A percentile compares a stretch with the other conserved stretches of the same genome.
These are phyloP conservation scores for Butyriboletus loyo DNA, from an alignment of 768 basidiomycete species.

Conservation along the genomic window DNA sequence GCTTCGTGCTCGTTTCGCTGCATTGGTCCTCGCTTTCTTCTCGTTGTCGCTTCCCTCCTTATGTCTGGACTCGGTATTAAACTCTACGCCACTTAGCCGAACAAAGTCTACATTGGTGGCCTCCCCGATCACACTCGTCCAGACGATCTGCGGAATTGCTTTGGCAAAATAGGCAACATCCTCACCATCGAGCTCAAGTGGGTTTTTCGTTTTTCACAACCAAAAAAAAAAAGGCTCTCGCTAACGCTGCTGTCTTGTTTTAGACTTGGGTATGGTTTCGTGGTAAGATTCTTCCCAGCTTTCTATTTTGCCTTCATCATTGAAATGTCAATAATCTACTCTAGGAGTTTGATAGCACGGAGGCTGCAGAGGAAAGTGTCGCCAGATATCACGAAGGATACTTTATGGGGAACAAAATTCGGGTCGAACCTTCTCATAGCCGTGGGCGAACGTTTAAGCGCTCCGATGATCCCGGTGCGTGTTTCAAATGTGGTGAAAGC, in stretches of 20 bases:
- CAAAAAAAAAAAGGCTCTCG: conserved; percentile 6
- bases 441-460: conserved; percentile 80
- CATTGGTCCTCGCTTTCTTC: conserved; percentile 42
- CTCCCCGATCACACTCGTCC: conserved; percentile 83
- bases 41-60: conserved; percentile 46
- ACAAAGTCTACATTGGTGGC: conserved; percentile 91
- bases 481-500: conserved; percentile 81
- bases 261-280: conserved; percentile 87
- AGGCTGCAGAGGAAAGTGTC: conserved; percentile 84
- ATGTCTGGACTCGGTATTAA: conserved; percentile 59
- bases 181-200: conserved; percentile 81
- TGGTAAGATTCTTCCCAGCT: conserved; percentile 49
- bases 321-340: background rate
- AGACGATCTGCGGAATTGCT: conserved; percentile 83
- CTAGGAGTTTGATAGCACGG: conserved; percentile 79
- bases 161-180: conserved; percentile 80
- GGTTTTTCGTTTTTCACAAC: conserved; percentile 36
- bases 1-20: conserved; percentile 26
- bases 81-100: conserved; percentile 75
- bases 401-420: conserved; percentile 92
- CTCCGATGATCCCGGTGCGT: conserved; percentile 82
- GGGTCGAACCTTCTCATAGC: conserved; percentile 82
- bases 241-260: conserved; percentile 3
- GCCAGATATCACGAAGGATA: conserved; percentile 85
- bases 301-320: background rate